phyloP scores from a whole-genome alignment of 345 rosid genomes.

The Xanthoceras sorbifolium region DNA sequence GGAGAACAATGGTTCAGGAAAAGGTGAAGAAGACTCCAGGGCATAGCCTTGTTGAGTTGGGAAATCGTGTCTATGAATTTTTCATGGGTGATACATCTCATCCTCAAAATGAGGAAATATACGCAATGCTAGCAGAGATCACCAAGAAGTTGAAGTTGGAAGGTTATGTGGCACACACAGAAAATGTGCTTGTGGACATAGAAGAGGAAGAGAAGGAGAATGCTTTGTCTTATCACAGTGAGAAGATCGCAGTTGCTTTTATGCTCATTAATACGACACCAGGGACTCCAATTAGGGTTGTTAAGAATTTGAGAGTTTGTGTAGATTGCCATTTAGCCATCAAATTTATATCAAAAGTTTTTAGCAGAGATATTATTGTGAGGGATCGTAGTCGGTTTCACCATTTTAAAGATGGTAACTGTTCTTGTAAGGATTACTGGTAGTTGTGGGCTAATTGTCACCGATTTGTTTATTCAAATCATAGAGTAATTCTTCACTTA shows the following conservation, averaged over 20 bases:
- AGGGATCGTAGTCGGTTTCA: slow-evolving; percentile 78
- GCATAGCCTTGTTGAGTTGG: slow-evolving; percentile 70
- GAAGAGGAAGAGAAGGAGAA: slow-evolving; percentile 82
- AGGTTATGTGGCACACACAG: slow-evolving; percentile 61
- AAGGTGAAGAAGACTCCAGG: slow-evolving; percentile 75
- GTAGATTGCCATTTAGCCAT: too few relatives aligned
- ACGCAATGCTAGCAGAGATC: slow-evolving; percentile 58
- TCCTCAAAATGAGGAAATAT: slow-evolving; percentile 51
- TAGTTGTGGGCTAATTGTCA: slow-evolving; percentile 20
- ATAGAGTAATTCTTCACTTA: neutral
- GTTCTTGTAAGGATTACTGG: slow-evolving; percentile 77
- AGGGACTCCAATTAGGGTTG: slow-evolving; percentile 51
- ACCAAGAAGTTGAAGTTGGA: slow-evolving; percentile 51
- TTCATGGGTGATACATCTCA: too few relatives aligned
- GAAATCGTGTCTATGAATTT: too few relatives aligned
- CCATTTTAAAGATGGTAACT: too few relatives aligned
- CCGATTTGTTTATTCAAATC: neutral
- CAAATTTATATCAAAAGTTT: slow-evolving; percentile 70
- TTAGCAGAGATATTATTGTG: slow-evolving; percentile 59
- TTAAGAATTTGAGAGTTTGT: slow-evolving; percentile 82
- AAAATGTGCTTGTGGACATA: too few relatives aligned
- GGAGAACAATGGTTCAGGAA: slow-evolving; percentile 54
- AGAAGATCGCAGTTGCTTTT: too few relatives aligned
- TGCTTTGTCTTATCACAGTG: slow-evolving; percentile 71
- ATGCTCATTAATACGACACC: slow-evolving; percentile 51